These are phyloP conservation scores for Ogataea trehaloabstinens DNA, from an alignment of 805 yeast species.

Conservation along the genomic window DNA sequence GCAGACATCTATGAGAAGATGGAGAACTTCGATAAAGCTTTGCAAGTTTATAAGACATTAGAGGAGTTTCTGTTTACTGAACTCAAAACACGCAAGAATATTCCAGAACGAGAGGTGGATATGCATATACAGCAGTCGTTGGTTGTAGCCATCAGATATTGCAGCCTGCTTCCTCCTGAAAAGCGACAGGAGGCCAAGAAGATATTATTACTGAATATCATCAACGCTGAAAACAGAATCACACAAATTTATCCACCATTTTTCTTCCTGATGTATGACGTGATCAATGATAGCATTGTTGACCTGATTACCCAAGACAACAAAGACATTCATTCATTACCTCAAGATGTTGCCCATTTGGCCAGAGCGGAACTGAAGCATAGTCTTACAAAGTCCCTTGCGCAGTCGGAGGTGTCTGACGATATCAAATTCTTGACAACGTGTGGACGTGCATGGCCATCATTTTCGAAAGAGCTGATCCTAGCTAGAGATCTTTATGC, in stretches of 20 bases:
- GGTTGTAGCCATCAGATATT: conserved; percentile 23
- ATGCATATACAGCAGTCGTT: conserved; percentile 22
- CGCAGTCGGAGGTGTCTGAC: conserved; percentile 19
- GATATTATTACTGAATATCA: conserved; percentile 20
- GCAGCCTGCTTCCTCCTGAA: conserved; percentile 21
- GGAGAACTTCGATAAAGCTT: conserved; percentile 26
- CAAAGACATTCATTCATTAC: conserved; percentile 3
- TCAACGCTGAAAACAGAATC: conserved; percentile 24
- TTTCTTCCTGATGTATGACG: conserved; percentile 19
- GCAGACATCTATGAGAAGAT: conserved; percentile 73
- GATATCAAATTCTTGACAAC: conserved; percentile 22
- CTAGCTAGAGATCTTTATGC: conserved; percentile 26
- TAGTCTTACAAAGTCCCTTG: conserved; percentile 20
- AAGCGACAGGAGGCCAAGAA: conserved; percentile 21
- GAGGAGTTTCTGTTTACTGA: conserved; percentile 11
- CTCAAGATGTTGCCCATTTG: conserved; percentile 6
- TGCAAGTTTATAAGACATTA: conserved; percentile 23
- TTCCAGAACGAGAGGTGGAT: conserved; percentile 8
- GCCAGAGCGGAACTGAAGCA: conserved; percentile 15
- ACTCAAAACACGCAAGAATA: conserved; percentile 5
- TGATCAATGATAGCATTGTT: conserved; percentile 12
- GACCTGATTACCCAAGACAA: conserved; percentile 10
- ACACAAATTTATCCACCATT: conserved; percentile 27
- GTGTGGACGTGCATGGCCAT: conserved; percentile 29
- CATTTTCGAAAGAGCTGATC: conserved; percentile 22